Percentiles rank a stretch among this genome's conserved stretches.
Conservation (phyloP, 1,139 yeast genomes). For the Taphrina pruni region DNA sequence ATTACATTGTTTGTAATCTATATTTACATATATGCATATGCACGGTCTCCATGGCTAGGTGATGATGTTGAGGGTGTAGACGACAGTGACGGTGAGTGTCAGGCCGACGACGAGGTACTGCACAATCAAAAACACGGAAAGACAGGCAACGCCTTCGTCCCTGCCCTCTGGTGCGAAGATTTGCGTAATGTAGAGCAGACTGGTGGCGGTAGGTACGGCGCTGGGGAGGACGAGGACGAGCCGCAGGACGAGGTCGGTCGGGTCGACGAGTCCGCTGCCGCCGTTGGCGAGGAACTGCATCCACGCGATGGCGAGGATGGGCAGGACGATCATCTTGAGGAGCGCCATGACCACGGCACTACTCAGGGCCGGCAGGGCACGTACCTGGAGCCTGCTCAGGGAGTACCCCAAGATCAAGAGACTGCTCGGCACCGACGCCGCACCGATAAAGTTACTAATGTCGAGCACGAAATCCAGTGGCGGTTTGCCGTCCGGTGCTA, state of each 20-base stretch:
- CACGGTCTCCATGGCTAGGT: background rate
- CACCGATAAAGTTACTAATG: slow-evolving; percentile 75
- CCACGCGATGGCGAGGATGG: slow-evolving; percentile 68
- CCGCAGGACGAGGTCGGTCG: slow-evolving; percentile 60
- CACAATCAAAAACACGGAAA: slow-evolving; percentile 71
- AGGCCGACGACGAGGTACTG: slow-evolving; percentile 69
- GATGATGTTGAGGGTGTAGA: slow-evolving; percentile 53
- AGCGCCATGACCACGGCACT: slow-evolving; percentile 58
- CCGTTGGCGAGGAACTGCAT: slow-evolving; percentile 56
- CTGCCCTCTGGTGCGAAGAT: slow-evolving; percentile 70
- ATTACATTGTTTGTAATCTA: too few relatives aligned
- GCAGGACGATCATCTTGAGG: slow-evolving; percentile 61
- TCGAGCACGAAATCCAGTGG: slow-evolving; percentile 85
- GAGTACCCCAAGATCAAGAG: slow-evolving; percentile 83
- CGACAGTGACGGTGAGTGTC: slow-evolving; percentile 61
- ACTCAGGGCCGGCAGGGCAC: slow-evolving; percentile 70
- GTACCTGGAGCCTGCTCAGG: slow-evolving; percentile 70
- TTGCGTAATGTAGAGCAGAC: slow-evolving; percentile 82
- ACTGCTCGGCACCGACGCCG: slow-evolving; percentile 89
- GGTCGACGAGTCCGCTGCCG: slow-evolving; percentile 12
- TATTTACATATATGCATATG: background rate
- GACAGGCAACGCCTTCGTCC: slow-evolving; percentile 70
- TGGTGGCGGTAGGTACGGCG: slow-evolving; percentile 86
- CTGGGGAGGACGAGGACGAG: slow-evolving; percentile 77
- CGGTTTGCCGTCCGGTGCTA: slow-evolving; percentile 85